These are phyloP conservation scores for Triangularia setosa DNA, from an alignment of 2,329 filamentous ascomycete species.

Conservation along the genomic window DNA sequence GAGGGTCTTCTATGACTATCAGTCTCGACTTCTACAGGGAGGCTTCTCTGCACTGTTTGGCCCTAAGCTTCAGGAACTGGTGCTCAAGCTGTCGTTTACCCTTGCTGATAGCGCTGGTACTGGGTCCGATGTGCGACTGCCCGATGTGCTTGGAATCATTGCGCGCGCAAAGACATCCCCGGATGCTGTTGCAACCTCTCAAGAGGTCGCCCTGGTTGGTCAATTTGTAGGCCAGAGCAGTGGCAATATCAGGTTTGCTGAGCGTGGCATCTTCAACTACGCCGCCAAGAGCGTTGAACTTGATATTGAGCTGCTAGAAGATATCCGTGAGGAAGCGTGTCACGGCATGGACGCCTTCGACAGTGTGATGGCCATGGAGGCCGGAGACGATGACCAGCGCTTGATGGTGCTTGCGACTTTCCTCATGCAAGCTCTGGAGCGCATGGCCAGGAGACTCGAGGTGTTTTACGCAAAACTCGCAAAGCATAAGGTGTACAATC, in stretches of 20 bases:
- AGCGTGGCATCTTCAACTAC: slow-evolving; percentile 49
- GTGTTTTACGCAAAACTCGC: slow-evolving; percentile 50
- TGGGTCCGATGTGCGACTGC: slow-evolving; percentile 35
- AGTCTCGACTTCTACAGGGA: slow-evolving; percentile 47
- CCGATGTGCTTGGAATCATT: slow-evolving; percentile 43
- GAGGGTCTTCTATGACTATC: slow-evolving; percentile 50
- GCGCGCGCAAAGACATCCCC: slow-evolving; percentile 41
- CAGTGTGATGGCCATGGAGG: slow-evolving; percentile 40
- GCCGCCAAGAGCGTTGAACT: slow-evolving; percentile 46
- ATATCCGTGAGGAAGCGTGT: slow-evolving; percentile 50
- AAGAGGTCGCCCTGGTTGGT: slow-evolving; percentile 47
- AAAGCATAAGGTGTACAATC: slow-evolving; percentile 46
- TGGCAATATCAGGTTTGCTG: slow-evolving; percentile 44
- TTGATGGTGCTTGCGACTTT: slow-evolving; percentile 42
- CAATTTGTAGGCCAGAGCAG: slow-evolving; percentile 46
- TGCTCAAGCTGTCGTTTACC: slow-evolving; percentile 49
- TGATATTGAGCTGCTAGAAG: slow-evolving; percentile 51
- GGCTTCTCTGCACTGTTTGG: slow-evolving; percentile 50
- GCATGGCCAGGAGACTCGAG: slow-evolving; percentile 49
- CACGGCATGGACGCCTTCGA: slow-evolving; percentile 54
- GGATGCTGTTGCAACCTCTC: slow-evolving; percentile 44
- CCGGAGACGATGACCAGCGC: slow-evolving; percentile 35
- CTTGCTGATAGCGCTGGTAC: slow-evolving; percentile 39
- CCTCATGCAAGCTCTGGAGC: slow-evolving; percentile 49
- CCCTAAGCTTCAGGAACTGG: slow-evolving; percentile 48